Evolutionary conservation across 2,329 filamentous ascomycete genomes (phyloP), one percentile per base, ranked within the genome.

Genomic region (Beauveria medogensis): DNA sequence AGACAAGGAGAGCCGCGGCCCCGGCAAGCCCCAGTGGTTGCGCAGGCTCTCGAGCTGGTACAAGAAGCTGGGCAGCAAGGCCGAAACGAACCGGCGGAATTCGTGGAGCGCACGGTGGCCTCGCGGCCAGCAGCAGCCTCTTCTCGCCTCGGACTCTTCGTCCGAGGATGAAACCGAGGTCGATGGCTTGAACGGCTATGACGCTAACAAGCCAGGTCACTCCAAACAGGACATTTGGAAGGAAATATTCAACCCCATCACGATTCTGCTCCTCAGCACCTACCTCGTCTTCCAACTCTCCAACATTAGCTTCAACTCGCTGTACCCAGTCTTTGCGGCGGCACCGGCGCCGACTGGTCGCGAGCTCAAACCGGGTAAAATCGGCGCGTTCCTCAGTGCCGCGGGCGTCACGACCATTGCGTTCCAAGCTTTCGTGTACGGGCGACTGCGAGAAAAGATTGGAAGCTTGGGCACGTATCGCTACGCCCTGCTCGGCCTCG

Each of bases 201-300:
- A 66, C 2, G 64, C 67, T 1, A 65, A 62, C 16, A 62, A n/a
- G 56, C 72, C 4, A 60, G 71, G 12, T 62, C 59, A 65, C 55
- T 73, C 76, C 8, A 73, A 79, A 46, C 70, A 71, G 14, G 75
- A 74, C 59, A 61, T 73, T 1, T 80, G 80, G 74, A 76, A 72
- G n/a, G 77, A 82, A 48, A 69, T 96, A 2, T 80, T 93, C 55
- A 96, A 90, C 68, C 82, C 86, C 61, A 92, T 94, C 62, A 96
- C 92, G 0, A 72, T 97, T 14, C 78, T 95, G 3, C 82, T 99
- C 0, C 82, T 99, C 6, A 72, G 84, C 57, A 95, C 92, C 0
- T 97, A 96, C 69, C 83, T 97, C 48, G 88, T 97, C 55, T 99
- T 97, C 70, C 92, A 97, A 69, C 81, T 99, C 5, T 87, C 90